These are phyloP conservation scores for Agaricus blazei DNA, from an alignment of 768 basidiomycete species.

Conservation along the genomic window DNA sequence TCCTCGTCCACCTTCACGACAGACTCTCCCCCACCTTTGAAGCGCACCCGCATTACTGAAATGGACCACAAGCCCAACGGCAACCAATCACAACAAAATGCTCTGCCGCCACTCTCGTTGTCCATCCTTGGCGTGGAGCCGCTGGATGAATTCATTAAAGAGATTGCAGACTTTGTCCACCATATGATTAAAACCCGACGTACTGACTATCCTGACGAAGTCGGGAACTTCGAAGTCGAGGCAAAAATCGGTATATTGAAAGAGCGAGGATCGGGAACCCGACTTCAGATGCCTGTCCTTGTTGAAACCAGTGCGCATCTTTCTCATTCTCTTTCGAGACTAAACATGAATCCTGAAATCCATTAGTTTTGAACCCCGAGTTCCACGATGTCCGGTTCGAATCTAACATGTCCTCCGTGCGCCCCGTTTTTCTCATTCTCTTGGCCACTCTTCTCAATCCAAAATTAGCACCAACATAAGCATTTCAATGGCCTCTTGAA, in stretches of 20 bases:
- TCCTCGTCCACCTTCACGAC: not conserved
- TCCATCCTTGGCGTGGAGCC: constrained; percentile 89
- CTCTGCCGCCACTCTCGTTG: constrained; percentile 61
- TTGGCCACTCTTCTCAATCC: constrained; percentile 6
- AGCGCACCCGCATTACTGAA: not conserved
- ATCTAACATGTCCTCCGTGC: constrained; percentile 86
- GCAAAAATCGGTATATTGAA: constrained; percentile 81
- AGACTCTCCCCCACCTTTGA: not conserved
- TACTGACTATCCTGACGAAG: constrained; percentile 26
- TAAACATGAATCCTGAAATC: not conserved
- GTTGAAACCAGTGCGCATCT: constrained; percentile 70
- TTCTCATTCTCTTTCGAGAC: constrained; percentile 1
- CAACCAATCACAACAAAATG: not conserved
- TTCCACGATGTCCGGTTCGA: constrained; percentile 70
- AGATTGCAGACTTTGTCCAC: constrained; percentile 85
- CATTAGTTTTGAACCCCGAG: constrained; percentile 63
- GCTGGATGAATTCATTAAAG: constrained; percentile 88
- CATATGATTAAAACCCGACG: constrained; percentile 59
- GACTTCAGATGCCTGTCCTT: constrained; percentile 66
- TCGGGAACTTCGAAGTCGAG: constrained; percentile 74
- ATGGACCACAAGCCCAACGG: constrained; percentile 8
- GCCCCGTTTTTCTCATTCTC: constrained; percentile 23
- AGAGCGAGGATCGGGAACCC: constrained; percentile 48
- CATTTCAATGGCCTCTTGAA: constrained; percentile 89
- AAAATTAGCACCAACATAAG: constrained; percentile 71